phyloP scores from a whole-genome alignment of 495 filamentous ascomycete species.

The Xylaria curta region DNA sequence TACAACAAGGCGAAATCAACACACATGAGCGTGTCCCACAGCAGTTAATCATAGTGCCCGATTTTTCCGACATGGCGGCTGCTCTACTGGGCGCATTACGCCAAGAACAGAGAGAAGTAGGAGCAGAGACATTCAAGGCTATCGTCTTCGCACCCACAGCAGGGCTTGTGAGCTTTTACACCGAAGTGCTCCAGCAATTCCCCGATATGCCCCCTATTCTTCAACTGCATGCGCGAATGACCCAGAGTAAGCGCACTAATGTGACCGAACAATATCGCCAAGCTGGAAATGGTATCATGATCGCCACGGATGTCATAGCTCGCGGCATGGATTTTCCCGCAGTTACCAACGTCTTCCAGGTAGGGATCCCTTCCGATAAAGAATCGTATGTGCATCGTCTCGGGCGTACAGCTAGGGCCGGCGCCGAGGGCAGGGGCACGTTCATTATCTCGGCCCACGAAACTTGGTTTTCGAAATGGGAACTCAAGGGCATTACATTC shows the following conservation, averaged over 20 bases:
- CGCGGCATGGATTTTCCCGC: slow-evolving; percentile 79
- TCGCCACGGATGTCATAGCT: slow-evolving; percentile 74
- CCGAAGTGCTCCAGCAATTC: slow-evolving; percentile 54
- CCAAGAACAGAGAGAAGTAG: slow-evolving; percentile 48
- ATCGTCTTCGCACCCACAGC: slow-evolving; percentile 75
- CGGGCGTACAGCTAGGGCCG: slow-evolving; percentile 74
- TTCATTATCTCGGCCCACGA: slow-evolving; percentile 67
- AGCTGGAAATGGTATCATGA: slow-evolving; percentile 60
- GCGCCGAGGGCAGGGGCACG: slow-evolving; percentile 70
- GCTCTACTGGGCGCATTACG: slow-evolving; percentile 55
- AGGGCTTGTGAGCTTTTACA: slow-evolving; percentile 60
- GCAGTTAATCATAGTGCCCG: slow-evolving; percentile 61
- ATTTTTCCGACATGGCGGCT: slow-evolving; percentile 59
- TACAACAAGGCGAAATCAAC: slow-evolving; percentile 63
- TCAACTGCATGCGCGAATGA: slow-evolving; percentile 67
- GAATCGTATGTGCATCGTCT: slow-evolving; percentile 78
- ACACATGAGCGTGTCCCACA: slow-evolving; percentile 69
- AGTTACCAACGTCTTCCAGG: slow-evolving; percentile 75
- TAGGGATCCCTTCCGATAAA: slow-evolving; percentile 64
- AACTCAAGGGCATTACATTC: slow-evolving; percentile 46
- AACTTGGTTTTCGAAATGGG: slow-evolving; percentile 61
- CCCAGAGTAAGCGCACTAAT: slow-evolving; percentile 61
- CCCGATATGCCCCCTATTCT: slow-evolving; percentile 55
- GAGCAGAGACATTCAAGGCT: slow-evolving; percentile 58
- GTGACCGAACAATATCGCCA: slow-evolving; percentile 67